Evolutionary conservation across 495 filamentous ascomycete genomes (phyloP).

Genomic region (Chaetomium fimeti): DNA sequence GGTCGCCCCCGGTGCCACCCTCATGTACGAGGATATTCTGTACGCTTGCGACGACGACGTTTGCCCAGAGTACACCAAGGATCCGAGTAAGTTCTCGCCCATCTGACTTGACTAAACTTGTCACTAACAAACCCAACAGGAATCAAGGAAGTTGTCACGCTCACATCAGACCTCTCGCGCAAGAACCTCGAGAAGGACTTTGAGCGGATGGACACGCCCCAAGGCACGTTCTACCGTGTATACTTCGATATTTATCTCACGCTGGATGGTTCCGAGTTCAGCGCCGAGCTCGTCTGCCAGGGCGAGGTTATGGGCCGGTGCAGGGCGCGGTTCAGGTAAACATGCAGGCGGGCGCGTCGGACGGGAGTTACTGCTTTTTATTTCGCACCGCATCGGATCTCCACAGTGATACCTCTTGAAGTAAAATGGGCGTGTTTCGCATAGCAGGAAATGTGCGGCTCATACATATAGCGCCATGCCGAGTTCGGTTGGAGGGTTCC

Average conservation of each 20-base stretch:
- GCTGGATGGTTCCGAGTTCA: slow-evolving; percentile 95
- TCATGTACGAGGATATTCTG: slow-evolving; percentile 99
- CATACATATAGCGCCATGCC: slow-evolving; percentile 11
- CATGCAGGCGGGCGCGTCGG: slow-evolving; percentile 11
- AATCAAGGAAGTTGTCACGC: slow-evolving; percentile 98
- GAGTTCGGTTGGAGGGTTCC: slow-evolving; percentile 5
- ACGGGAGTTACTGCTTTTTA: slow-evolving; percentile 28
- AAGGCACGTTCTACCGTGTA: slow-evolving; percentile 95
- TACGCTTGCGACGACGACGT: slow-evolving; percentile 98
- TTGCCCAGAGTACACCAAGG: slow-evolving; percentile 98
- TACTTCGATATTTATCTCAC: slow-evolving; percentile 83
- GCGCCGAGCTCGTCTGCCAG: slow-evolving; percentile 95
- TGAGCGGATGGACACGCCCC: slow-evolving; percentile 98
- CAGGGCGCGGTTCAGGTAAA: slow-evolving; percentile 74
- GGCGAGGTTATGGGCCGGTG: slow-evolving; percentile 98
- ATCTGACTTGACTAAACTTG: neutral
- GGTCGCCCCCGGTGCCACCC: slow-evolving; percentile 91
- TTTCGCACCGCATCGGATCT: slow-evolving; percentile 34
- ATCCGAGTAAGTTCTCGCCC: slow-evolving; percentile 77
- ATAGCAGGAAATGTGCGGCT: slow-evolving; percentile 20
- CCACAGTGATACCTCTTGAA: slow-evolving; percentile 41
- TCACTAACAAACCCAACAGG: slow-evolving; percentile 56
- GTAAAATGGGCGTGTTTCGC: slow-evolving; percentile 27
- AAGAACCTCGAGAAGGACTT: slow-evolving; percentile 99
- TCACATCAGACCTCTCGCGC: slow-evolving; percentile 92